Conservation (phyloP, 148 eudicot genomes). For the Rhododendron mucronatum region DNA sequence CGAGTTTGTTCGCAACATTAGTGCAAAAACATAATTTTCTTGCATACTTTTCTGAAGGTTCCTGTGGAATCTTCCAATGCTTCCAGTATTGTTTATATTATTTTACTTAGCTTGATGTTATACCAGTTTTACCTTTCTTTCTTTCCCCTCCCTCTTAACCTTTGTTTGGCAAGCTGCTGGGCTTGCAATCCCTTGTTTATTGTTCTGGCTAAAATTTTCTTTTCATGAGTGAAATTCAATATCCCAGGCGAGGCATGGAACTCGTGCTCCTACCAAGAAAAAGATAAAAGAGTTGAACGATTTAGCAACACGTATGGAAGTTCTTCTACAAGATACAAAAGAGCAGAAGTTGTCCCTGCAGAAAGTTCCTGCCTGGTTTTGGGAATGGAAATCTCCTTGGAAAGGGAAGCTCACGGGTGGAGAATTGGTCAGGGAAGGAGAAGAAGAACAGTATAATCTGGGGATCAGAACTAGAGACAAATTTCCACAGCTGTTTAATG, state of each 20-base stretch:
- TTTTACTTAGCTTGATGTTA: neutral
- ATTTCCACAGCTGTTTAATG: conserved; percentile 55
- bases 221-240: conserved; percentile 5
- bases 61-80: neutral
- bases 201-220: neutral
- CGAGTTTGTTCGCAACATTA: neutral
- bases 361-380: conserved; percentile 76
- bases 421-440: conserved; percentile 73
- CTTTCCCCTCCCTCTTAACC: neutral
- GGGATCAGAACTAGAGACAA: conserved; percentile 67
- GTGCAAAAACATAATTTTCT: neutral
- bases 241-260: conserved; percentile 91
- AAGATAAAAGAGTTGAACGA: conserved; percentile 59
- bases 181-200: neutral
- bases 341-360: conserved; percentile 43
- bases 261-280: conserved; percentile 95
- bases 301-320: conserved; percentile 47
- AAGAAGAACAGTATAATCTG: conserved; percentile 77
- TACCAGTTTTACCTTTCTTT: neutral
- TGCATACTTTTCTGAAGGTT: neutral
- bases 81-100: neutral
- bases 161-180: neutral
- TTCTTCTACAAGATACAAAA: conserved; percentile 52
- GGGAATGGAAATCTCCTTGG: conserved; percentile 95
- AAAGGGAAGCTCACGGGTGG: conserved; percentile 78